phyloP scores from a whole-genome alignment of 495 filamentous ascomycete genomes.

The Tuber microsphaerosporum region DNA sequence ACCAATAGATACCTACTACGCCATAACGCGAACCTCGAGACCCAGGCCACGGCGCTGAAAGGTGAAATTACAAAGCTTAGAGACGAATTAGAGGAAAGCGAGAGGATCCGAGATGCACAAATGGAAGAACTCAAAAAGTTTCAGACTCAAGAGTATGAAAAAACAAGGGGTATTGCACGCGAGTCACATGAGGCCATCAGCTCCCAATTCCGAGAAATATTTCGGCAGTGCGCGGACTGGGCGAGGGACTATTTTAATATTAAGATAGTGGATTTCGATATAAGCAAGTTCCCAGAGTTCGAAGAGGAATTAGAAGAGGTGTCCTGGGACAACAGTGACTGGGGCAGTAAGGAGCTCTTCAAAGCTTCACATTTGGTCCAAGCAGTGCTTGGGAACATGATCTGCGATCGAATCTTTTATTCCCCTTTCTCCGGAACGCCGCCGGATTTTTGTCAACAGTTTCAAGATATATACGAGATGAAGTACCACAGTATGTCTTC shows the following conservation, averaged over 20 bases:
- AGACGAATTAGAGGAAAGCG: not conserved
- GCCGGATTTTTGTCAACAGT: not conserved
- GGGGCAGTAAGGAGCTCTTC: slow-evolving; percentile 8
- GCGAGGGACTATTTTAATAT: slow-evolving; percentile 29
- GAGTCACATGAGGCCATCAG: slow-evolving; percentile 16
- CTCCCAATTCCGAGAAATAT: slow-evolving; percentile 16
- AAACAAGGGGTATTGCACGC: not conserved
- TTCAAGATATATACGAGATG: slow-evolving; percentile 12
- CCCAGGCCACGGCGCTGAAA: not conserved
- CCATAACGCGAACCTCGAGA: not conserved
- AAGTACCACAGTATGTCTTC: slow-evolving; percentile 18
- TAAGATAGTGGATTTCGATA: slow-evolving; percentile 4
- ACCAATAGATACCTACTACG: not conserved
- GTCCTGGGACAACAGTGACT: slow-evolving; percentile 5
- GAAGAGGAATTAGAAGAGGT: slow-evolving; percentile 8
- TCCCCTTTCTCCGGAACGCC: slow-evolving; percentile 16
- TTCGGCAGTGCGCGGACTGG: slow-evolving; percentile 18
- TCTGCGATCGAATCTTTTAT: slow-evolving; percentile 8
- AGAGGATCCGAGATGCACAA: slow-evolving; percentile 1
- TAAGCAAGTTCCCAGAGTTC: slow-evolving; percentile 13
- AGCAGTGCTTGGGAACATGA: slow-evolving; percentile 19
- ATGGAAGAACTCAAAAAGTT: slow-evolving; percentile 12
- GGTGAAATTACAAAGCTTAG: not conserved
- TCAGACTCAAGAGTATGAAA: slow-evolving; percentile 13
- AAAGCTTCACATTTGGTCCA: slow-evolving; percentile 26